phyloP scores from a whole-genome alignment of 345 rosid species.

The Euphorbia pulcherrima region DNA sequence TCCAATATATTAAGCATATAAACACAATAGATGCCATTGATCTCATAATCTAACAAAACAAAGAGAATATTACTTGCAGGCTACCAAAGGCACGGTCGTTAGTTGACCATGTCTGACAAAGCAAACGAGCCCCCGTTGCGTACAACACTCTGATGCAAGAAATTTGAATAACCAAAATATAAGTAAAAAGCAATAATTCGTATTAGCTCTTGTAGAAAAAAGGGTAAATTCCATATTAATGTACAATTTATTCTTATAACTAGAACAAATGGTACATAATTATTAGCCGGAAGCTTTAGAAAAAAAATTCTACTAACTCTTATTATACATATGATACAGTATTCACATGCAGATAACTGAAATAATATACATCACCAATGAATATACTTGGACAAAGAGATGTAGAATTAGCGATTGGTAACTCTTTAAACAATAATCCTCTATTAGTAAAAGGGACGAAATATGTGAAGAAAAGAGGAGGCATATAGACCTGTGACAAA shows the following conservation, averaged over 20 bases:
- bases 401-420: neutral
- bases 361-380: neutral
- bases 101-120: slow-evolving; percentile 83
- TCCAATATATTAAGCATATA: neutral
- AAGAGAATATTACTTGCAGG: slow-evolving; percentile 52
- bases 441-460: neutral
- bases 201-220: neutral
- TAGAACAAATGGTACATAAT: neutral
- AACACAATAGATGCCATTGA: neutral
- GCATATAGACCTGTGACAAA: neutral
- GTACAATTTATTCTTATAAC: neutral
- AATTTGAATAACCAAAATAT: neutral
- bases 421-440: neutral
- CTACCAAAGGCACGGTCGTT: slow-evolving; percentile 88
- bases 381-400: neutral
- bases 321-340: neutral
- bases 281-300: neutral
- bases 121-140: slow-evolving; percentile 84
- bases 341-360: neutral
- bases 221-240: neutral
- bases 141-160: slow-evolving; percentile 58
- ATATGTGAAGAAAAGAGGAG: neutral
- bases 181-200: neutral
- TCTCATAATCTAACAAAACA: slow-evolving; percentile 3
- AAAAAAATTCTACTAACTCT: neutral